Percentiles rank a stretch among this genome's conserved stretches.
phyloP scores from a whole-genome alignment of 2,329 filamentous ascomycete species.

The Colletotrichum euphorbiae region DNA sequence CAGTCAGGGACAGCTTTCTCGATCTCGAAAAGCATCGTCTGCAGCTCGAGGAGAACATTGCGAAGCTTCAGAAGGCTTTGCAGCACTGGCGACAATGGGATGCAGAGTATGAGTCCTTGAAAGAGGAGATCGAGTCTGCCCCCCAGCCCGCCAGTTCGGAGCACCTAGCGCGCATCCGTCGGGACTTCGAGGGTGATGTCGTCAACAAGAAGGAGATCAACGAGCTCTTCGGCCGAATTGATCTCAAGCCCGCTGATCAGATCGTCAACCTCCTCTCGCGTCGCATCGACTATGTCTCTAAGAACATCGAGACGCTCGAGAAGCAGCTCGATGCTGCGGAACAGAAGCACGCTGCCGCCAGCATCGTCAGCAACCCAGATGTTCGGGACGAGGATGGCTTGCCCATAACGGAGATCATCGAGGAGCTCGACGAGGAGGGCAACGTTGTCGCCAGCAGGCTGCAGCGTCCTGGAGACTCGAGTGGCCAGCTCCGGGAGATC shows the following conservation, averaged over 20 bases:
- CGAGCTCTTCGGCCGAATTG: constrained; percentile 59
- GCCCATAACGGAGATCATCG: constrained; percentile 89
- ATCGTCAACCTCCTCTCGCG: constrained; percentile 76
- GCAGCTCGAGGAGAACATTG: constrained; percentile 80
- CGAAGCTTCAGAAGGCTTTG: constrained; percentile 79
- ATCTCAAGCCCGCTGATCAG: constrained; percentile 67
- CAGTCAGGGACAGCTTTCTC: constrained; percentile 64
- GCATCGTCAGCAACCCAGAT: constrained; percentile 70
- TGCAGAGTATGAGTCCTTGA: constrained; percentile 89
- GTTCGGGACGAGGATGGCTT: constrained; percentile 75
- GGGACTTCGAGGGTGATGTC: constrained; percentile 71
- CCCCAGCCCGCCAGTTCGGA: constrained; percentile 60
- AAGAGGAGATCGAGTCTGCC: constrained; percentile 78
- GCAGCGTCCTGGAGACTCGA: constrained; percentile 74
- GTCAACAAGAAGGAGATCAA: constrained; percentile 68
- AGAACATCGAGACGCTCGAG: constrained; percentile 80
- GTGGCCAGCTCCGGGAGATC: constrained; percentile 76
- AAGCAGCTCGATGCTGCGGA: constrained; percentile 78
- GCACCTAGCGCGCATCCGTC: constrained; percentile 68
- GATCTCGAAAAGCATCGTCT: constrained; percentile 81
- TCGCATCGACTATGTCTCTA: constrained; percentile 88
- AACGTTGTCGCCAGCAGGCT: constrained; percentile 80
- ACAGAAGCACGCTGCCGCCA: constrained; percentile 74
- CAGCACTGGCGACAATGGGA: constrained; percentile 93
- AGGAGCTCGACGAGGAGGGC: constrained; percentile 90